Base-by-base conservation (phyloP, 768 basidiomycete genomes). In the Hypholoma sublateritium region DNA sequence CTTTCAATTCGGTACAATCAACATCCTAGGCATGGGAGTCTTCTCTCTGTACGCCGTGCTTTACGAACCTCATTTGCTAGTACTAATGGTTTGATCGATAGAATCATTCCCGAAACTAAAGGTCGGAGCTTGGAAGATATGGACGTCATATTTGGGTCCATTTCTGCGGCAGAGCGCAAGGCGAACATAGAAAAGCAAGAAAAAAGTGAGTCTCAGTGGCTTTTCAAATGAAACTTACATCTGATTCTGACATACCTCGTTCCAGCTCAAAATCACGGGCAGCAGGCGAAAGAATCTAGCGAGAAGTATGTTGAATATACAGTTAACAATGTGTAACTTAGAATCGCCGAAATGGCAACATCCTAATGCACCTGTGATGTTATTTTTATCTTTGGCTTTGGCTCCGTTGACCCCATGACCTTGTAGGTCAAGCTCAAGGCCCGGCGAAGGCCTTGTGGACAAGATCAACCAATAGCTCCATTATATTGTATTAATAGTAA, bases 1-100 rank as follows among this genome's bases (percentile, higher is more conserved):
- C 75, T 70, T 91, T 62, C 82, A 88, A 79, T 91, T 91, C 65
- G 90, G 76, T 1, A 75, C 88, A 19, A 80, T 92, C 70, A 89
- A 92, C 70, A 75, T 91, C 39, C 81, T 74, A 35, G 89, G 80
- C 16, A 87, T 90, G 85, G 85, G 74, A 32, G 67, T 76, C 12
- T 91, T 93, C 69, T 74, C 88, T 0, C 67, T 87, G 85, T 89
- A 59, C 62, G 80, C 69, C 9, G 41, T 39, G 12, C 50, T 48
- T 22, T n/a, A 22, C 13, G 22, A 19, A 8, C 57, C 51, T 17
- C 6, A 47, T 14, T 11, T 22, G 24, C 14, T 28, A 6, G 7
- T 25, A 36, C 32, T 43, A 3, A 28, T 22, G n/a, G 21, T 39
- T 36, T 37, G 50, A 28, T 11, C 9, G 28, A 4, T 46, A 85